Conservation (phyloP, 2,329 filamentous ascomycete species). For the Trichoderma gracile region DNA sequence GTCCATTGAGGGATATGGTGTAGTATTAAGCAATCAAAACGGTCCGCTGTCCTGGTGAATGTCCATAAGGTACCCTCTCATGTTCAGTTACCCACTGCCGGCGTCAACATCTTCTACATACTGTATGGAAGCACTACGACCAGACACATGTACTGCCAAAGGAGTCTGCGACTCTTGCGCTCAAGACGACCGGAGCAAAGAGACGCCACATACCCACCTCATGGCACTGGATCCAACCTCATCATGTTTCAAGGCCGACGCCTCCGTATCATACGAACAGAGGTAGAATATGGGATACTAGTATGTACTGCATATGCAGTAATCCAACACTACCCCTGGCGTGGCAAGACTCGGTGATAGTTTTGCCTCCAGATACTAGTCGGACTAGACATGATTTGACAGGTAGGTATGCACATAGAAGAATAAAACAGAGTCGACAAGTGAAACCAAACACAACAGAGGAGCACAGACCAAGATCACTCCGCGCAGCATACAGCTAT, state of each 20-base stretch:
- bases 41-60: neutral
- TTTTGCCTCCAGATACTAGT: neutral
- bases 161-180: neutral
- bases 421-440: no score
- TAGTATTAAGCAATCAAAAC: neutral
- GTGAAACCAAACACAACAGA: neutral
- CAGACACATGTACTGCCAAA: no score
- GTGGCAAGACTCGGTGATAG: neutral
- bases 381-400: neutral
- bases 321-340: constrained; percentile 9
- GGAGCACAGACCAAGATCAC: neutral
- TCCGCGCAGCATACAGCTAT: neutral
- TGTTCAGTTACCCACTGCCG: neutral
- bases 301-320: neutral
- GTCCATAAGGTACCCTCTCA: neutral
- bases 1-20: neutral
- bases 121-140: no score
- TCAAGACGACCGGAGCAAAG: neutral
- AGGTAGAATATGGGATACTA: neutral
- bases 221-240: no score
- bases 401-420: no score
- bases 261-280: no score
- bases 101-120: neutral
- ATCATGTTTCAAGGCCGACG: neutral
- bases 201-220: neutral